Base-by-base conservation (phyloP, 768 basidiomycete genomes). In the Rhodotorula taiwanensis region DNA sequence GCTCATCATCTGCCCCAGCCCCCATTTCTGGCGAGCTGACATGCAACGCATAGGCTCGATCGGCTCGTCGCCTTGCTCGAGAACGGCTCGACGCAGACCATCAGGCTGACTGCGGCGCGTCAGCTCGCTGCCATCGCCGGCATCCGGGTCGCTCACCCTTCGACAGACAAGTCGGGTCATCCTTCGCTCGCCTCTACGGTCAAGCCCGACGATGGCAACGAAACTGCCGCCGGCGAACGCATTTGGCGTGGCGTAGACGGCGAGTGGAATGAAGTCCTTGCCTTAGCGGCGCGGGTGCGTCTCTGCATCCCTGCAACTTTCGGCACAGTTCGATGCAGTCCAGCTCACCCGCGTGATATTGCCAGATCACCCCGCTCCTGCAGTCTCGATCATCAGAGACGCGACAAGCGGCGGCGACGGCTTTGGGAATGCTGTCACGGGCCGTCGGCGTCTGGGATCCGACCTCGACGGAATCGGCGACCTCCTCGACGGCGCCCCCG, bases 1-100 rank as follows among this genome's bases (percentile, higher is more conserved):
- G n/a, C 52, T 11, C 5, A 36, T 9, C 34, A 14, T 25, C 33
- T 16, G 15, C 7, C 48, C 11, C n/a, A n/a, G n/a, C n/a, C n/a
- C n/a, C 33, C 31, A n/a, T 14, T 6, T n/a, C 34, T 4, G n/a
- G 7, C 25, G n/a, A 36, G 16, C 36, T 39, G 36, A 39, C 36
- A 39, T 16, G 10, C 16, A 10, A 9, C 16, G 16, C 36, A 8
- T 55, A 72, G 72, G 44, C 85, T 97, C 80, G 95, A 98, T 82
- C 86, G 95, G 77, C 87, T 99, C 79, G 85, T 99, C 75, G 82
- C 89, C 72, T 82, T 99, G 49, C 83, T 99, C 66, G 93, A 97
- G 76, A 92, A 91, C 42, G 95, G 95, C 49, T 93, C 94, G 18
- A 91, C 91, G 5, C 77, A 82, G 45, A 86, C 87, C 53, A 86